phyloP scores from a whole-genome alignment of 768 basidiomycete species.

The Hysterangium stoloniferum region DNA sequence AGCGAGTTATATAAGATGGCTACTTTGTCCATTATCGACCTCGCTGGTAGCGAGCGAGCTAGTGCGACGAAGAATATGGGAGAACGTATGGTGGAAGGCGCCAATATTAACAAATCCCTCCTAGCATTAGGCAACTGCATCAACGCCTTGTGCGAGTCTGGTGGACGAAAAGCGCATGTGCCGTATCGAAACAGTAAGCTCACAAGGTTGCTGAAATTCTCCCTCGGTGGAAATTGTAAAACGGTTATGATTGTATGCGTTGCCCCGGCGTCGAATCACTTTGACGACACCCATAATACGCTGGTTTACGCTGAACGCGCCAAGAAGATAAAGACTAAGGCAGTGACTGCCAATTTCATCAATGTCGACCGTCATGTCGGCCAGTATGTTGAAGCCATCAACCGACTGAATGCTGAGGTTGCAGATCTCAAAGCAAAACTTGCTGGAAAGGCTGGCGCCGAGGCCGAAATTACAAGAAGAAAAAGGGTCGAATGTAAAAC shows the following conservation, averaged over 20 bases:
- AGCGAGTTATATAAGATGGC: constrained; percentile 79
- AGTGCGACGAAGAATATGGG: constrained; percentile 97
- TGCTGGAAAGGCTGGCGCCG: constrained; percentile 56
- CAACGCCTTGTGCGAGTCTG: constrained; percentile 94
- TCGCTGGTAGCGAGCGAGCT: constrained; percentile 95
- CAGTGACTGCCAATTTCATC: constrained; percentile 90
- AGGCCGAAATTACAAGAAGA: constrained; percentile 56
- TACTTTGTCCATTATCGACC: constrained; percentile 94
- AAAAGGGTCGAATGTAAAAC: constrained; percentile 61
- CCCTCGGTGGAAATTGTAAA: constrained; percentile 96
- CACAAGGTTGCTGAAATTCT: constrained; percentile 94
- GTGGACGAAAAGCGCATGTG: constrained; percentile 79
- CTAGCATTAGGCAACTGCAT: constrained; percentile 97
- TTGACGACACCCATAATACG: constrained; percentile 98
- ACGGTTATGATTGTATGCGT: constrained; percentile 99
- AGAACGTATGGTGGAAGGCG: constrained; percentile 95
- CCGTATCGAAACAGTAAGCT: constrained; percentile 99
- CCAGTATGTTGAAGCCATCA: constrained; percentile 92
- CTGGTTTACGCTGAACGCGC: constrained; percentile 96
- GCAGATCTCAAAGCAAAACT: constrained; percentile 81
- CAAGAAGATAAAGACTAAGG: constrained; percentile 97
- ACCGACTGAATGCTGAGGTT: constrained; percentile 77
- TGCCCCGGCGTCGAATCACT: constrained; percentile 90
- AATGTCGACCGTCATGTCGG: constrained; percentile 94
- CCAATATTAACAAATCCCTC: constrained; percentile 98